Evolutionary conservation across 2,329 filamentous ascomycete species (phyloP).

Genomic region (Pseudopithomyces maydicus): DNA sequence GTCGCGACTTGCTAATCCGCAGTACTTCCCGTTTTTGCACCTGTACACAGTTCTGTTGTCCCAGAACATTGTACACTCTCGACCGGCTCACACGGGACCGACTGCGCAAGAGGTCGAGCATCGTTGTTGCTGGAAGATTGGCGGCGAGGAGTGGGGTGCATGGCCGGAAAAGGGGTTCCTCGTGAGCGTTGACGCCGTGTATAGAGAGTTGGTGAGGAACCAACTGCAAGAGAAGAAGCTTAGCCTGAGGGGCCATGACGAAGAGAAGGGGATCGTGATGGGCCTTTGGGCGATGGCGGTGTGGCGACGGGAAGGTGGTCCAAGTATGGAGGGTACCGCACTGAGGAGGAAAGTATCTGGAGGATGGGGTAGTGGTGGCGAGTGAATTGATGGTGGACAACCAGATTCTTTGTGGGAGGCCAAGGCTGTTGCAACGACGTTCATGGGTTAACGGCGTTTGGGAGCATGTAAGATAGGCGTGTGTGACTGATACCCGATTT

Average conservation of each 20-base stretch:
- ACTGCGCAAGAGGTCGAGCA: constrained; percentile 21
- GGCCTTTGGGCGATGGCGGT: constrained; percentile 55
- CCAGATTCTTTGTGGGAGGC: background rate
- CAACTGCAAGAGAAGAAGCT: constrained; percentile 28
- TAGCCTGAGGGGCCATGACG: constrained; percentile 31
- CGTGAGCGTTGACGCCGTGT: constrained; percentile 27
- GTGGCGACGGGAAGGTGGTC: constrained; percentile 16
- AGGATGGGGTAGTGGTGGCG: background rate
- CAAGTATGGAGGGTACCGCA: background rate
- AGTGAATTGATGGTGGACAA: background rate
- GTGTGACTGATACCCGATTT: background rate
- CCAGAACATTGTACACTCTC: constrained; percentile 31
- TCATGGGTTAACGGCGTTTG: background rate
- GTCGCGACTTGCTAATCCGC: constrained; percentile 12
- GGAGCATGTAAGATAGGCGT: background rate
- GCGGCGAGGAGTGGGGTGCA: constrained; percentile 20
- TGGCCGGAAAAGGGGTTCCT: constrained; percentile 30
- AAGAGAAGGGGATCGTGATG: constrained; percentile 39
- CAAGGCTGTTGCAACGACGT: background rate
- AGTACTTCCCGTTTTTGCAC: constrained; percentile 32
- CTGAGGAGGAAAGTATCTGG: background rate
- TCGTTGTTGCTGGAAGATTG: constrained; percentile 32
- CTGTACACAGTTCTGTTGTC: constrained; percentile 38
- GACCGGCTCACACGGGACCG: background rate
- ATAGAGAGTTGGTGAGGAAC: constrained; percentile 30